These are phyloP conservation scores for Mycena capillaripes DNA, from an alignment of 768 basidiomycete genomes.

Conservation along the genomic window DNA sequence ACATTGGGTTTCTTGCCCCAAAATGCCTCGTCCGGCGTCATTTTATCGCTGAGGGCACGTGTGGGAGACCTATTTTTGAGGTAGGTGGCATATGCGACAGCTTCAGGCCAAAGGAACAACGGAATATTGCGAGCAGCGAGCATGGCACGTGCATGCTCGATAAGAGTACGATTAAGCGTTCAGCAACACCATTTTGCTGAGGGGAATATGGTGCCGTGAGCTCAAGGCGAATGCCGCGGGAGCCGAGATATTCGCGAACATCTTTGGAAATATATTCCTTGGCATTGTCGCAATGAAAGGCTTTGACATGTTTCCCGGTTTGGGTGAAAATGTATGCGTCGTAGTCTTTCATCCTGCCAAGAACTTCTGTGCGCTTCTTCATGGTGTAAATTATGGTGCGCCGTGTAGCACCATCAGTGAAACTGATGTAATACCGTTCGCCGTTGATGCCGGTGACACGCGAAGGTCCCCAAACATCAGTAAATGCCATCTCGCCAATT, in stretches of 20 bases:
- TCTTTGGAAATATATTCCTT: slow-evolving; percentile 10
- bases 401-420: slow-evolving; percentile 27
- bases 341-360: slow-evolving; percentile 1
- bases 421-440: slow-evolving; percentile 30
- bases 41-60: slow-evolving; percentile 9
- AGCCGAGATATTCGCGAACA: slow-evolving; percentile 27
- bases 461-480: slow-evolving; percentile 40
- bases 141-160: slow-evolving; percentile 41
- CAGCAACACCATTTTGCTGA: slow-evolving; percentile 46
- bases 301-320: not conserved
- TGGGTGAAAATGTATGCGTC: slow-evolving; percentile 19
- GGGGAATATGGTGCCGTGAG: slow-evolving; percentile 31
- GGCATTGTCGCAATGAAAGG: slow-evolving; percentile 14
- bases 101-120: slow-evolving; percentile 38
- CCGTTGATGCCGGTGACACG: slow-evolving; percentile 21
- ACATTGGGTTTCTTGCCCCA: slow-evolving; percentile 34
- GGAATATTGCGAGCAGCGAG: slow-evolving; percentile 31
- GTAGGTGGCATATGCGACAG: slow-evolving; percentile 31
- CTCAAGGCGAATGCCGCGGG: slow-evolving; percentile 37
- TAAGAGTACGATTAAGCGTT: slow-evolving; percentile 43
- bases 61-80: slow-evolving; percentile 39
- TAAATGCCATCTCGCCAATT: slow-evolving; percentile 37
- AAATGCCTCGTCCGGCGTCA: slow-evolving; percentile 38
- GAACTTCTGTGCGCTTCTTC: slow-evolving; percentile 20
- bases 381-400: slow-evolving; percentile 16